Evolutionary conservation across 2,329 filamentous ascomycete species (phyloP).

Genomic region (Dactylella cylindrospora): DNA sequence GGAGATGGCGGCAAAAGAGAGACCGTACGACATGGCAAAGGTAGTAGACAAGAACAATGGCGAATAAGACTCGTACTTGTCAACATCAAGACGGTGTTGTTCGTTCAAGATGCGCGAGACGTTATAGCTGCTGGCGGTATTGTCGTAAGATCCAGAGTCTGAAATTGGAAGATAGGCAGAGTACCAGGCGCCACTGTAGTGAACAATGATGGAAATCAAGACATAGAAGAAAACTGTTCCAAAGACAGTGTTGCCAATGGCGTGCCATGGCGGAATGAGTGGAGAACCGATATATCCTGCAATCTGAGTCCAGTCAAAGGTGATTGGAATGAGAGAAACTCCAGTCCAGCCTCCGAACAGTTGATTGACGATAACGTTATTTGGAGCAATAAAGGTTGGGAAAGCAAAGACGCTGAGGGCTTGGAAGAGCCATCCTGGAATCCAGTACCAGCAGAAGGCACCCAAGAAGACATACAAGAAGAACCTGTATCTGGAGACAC

Average conservation of each 20-base stretch:
- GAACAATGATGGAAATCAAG: slow-evolving; percentile 61
- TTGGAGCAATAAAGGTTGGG: slow-evolving; percentile 69
- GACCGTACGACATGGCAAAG: slow-evolving; percentile 60
- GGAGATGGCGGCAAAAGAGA: slow-evolving; percentile 68
- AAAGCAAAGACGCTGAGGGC: slow-evolving; percentile 71
- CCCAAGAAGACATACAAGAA: slow-evolving; percentile 62
- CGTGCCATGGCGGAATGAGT: slow-evolving; percentile 70
- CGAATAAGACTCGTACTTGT: slow-evolving; percentile 67
- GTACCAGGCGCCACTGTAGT: slow-evolving; percentile 69
- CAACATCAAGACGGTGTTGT: slow-evolving; percentile 64
- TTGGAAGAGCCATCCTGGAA: slow-evolving; percentile 69
- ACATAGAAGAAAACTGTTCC: slow-evolving; percentile 68
- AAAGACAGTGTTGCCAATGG: slow-evolving; percentile 71
- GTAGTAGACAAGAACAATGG: slow-evolving; percentile 67
- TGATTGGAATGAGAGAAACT: slow-evolving; percentile 68
- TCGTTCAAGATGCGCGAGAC: slow-evolving; percentile 64
- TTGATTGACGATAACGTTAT: slow-evolving; percentile 70
- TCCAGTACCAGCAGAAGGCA: slow-evolving; percentile 68
- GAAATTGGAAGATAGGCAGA: slow-evolving; percentile 67
- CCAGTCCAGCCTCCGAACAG: slow-evolving; percentile 70
- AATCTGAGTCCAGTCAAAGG: slow-evolving; percentile 75
- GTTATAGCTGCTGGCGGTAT: slow-evolving; percentile 66
- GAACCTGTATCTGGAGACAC: slow-evolving; percentile 66
- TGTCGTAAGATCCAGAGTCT: slow-evolving; percentile 71
- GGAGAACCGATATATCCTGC: slow-evolving; percentile 69